Conservation (phyloP, 2,329 filamentous ascomycete genomes). For the Cordyceps tenuipes region DNA sequence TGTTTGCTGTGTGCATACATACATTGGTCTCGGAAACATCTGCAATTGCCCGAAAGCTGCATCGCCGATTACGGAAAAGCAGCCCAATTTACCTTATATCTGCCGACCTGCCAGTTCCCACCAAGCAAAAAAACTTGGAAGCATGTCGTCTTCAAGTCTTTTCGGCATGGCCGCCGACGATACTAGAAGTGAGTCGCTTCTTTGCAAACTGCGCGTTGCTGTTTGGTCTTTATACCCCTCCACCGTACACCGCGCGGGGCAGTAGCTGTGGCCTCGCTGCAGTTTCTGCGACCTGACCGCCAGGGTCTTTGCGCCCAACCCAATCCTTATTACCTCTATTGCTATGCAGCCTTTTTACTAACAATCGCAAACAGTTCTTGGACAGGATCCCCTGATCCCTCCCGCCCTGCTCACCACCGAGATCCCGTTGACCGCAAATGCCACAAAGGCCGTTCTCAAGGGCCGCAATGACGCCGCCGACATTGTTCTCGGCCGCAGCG, state of each 20-base stretch:
- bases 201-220: background rate
- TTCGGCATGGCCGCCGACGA: conserved; percentile 37
- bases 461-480: conserved; percentile 60
- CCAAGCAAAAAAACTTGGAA: background rate
- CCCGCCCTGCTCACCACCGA: conserved; percentile 81
- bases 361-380: conserved; percentile 55
- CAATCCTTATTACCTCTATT: background rate
- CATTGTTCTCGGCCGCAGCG: conserved; percentile 70
- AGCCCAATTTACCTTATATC: background rate
- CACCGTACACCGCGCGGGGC: background rate
- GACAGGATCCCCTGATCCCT: conserved; percentile 88
- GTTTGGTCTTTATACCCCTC: background rate
- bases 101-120: background rate
- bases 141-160: conserved; percentile 33
- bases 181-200: conserved; percentile 29
- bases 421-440: conserved; percentile 60
- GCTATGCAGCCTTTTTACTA: background rate
- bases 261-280: background rate
- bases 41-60: background rate
- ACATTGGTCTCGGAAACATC: background rate
- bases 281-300: background rate
- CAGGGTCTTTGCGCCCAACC: background rate
- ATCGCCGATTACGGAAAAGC: conserved; percentile 6
- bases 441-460: conserved; percentile 61
- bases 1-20: background rate